These are phyloP conservation scores for Rhazya stricta DNA, from an alignment of 257 asterid species.

Conservation along the genomic window DNA sequence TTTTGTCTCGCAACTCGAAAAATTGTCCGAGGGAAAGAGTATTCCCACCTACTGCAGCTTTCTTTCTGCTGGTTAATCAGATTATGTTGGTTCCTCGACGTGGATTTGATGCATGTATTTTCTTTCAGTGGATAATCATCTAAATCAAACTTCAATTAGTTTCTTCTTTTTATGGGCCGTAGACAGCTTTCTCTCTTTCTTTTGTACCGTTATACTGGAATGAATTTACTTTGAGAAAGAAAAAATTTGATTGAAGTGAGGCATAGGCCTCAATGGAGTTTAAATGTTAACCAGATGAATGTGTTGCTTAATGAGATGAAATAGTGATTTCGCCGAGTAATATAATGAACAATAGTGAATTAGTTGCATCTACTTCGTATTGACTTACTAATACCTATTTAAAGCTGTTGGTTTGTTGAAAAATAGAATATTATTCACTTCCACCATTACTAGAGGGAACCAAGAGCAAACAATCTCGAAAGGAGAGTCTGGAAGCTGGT, in stretches of 20 bases:
- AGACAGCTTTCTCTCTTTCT: background rate
- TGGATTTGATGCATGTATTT: background rate
- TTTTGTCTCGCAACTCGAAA: background rate
- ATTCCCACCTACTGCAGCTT: background rate
- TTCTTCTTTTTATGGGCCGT: background rate
- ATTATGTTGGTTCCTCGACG: background rate
- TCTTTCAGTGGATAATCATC: background rate
- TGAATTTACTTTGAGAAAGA: background rate
- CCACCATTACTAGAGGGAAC: too few relatives aligned
- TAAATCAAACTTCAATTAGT: background rate
- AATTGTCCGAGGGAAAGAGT: too few relatives aligned
- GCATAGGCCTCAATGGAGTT: background rate
- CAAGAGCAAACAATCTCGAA: too few relatives aligned
- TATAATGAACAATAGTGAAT: too few relatives aligned
- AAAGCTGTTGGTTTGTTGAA: too few relatives aligned
- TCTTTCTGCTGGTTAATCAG: background rate
- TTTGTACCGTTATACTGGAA: background rate
- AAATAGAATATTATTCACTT: too few relatives aligned
- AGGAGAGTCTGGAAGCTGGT: too few relatives aligned
- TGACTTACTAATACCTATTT: too few relatives aligned
- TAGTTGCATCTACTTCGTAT: too few relatives aligned
- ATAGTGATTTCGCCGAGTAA: too few relatives aligned
- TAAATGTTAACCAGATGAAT: background rate
- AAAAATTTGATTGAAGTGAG: background rate
- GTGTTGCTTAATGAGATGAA: too few relatives aligned